Base-by-base conservation (phyloP, 139 green algal species). In the Volvox reticuliferus region DNA sequence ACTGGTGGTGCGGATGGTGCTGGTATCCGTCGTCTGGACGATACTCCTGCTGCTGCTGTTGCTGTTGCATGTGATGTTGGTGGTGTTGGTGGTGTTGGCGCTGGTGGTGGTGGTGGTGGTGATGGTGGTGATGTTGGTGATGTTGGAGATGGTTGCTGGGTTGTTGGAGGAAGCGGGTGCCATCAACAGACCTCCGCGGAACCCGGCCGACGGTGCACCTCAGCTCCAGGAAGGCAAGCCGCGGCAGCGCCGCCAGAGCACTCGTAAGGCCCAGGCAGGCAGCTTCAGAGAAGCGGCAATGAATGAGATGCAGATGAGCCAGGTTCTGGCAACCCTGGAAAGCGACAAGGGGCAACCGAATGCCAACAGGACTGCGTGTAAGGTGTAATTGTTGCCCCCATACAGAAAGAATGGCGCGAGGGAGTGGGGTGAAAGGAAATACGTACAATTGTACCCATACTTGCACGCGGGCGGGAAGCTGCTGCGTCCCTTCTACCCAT, bases 161-260 rank as follows among this genome's bases (percentile, higher is more conserved):
- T 12, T 55, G 76, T 18, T 82, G 76, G 65, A 28, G 65, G 76
- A 24, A 3, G 76, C 33, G 19, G 76, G 76, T 20, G 16, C n/a
- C 50, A 22, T n/a, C 50, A 44, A 71, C 26, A 26, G 79, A 33
- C 26, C 22, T 79, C 26, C 71, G 71, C 26, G 71, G 71, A 2
- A 1, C 24, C 71, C 21, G 71, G 71, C 30, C 71, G 30, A n/a
- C 55, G 61, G 81, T 18, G 20, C 36, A 13, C 44, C 44, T 55
- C n/a, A 90, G 50, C 30, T 90, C 86, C 73, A 90, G 86, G n/a
- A n/a, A 35, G 19, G 50, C 30, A 1, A 90, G 86, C 1, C 86
- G 86, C 16, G 86, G 44, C 86, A 90, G 69, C 16, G 50, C 50
- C 2, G 71, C 50, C 73, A 90, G 73, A 0, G 50, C 71, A 1